Percentiles rank a stretch among this genome's conserved stretches.
phyloP scores from a whole-genome alignment of 2,329 filamentous ascomycete species.

The Fusarium avenaceum region DNA sequence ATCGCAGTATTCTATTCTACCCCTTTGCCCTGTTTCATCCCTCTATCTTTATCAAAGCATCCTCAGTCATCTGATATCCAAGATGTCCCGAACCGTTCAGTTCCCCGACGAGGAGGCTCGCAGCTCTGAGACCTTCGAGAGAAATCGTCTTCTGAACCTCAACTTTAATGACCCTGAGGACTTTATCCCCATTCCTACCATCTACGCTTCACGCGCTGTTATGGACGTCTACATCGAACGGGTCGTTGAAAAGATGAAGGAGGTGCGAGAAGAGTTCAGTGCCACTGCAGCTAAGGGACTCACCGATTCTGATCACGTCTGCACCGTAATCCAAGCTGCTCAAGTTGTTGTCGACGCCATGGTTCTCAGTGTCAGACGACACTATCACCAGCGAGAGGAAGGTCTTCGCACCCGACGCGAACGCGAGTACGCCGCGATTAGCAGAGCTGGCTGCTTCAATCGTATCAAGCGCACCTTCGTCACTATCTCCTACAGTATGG shows the following conservation, averaged over 20 bases:
- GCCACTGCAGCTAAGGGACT: background rate
- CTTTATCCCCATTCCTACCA: accelerated
- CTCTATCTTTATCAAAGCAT: background rate
- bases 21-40: background rate
- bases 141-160: background rate
- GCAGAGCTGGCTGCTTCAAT: background rate
- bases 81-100: conserved; percentile 6
- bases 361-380: conserved; percentile 4
- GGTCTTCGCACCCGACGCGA: conserved; percentile 6
- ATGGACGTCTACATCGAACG: conserved; percentile 1
- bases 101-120: background rate
- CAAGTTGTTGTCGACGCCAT: background rate
- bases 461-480: background rate
- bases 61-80: background rate
- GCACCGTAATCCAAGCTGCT: background rate
- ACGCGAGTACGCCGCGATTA: conserved; percentile 8
- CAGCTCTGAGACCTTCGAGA: accelerated
- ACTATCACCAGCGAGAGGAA: conserved; percentile 26
- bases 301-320: background rate
- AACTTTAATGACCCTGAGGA: background rate
- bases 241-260: background rate
- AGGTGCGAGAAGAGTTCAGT: conserved; percentile 3
- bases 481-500: background rate
- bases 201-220: background rate
- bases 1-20: background rate